Evolutionary conservation across 768 basidiomycete genomes (phyloP).

Genomic region (Candolleomyces efflorescens): DNA sequence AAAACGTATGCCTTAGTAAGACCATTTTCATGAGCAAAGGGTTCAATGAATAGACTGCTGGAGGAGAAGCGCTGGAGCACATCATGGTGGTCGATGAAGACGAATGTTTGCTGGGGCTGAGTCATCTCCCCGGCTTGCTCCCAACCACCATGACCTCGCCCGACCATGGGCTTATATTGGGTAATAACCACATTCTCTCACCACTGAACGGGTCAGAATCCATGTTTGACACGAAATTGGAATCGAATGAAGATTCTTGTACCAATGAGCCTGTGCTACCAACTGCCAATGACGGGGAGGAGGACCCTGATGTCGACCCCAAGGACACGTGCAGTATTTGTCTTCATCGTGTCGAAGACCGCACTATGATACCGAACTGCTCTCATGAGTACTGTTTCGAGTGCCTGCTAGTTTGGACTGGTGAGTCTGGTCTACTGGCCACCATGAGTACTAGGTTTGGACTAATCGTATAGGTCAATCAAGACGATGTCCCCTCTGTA

Average conservation of each 20-base stretch:
- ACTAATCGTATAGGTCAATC: conserved; percentile 84
- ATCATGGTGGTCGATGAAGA: not conserved
- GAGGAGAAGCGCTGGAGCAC: not conserved
- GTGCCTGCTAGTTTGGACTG: conserved; percentile 83
- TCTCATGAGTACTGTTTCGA: conserved; percentile 95
- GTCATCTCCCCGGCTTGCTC: not conserved
- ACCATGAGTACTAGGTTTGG: too few relatives aligned
- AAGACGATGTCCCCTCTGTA: conserved; percentile 72
- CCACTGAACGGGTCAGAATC: not conserved
- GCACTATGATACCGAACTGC: conserved; percentile 79
- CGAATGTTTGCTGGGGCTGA: not conserved
- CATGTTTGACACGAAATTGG: not conserved
- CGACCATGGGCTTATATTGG: not conserved
- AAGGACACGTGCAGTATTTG: conserved; percentile 83
- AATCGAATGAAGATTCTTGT: not conserved
- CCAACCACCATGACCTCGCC: not conserved
- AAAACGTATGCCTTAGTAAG: not conserved
- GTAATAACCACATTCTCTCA: not conserved
- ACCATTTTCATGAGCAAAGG: not conserved
- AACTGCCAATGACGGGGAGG: not conserved
- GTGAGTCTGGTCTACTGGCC: conserved; percentile 22
- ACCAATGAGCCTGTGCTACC: too few relatives aligned
- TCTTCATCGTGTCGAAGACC: conserved; percentile 69
- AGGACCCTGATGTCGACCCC: conserved; percentile 31
- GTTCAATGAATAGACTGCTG: not conserved